Evolutionary conservation across 2,329 filamentous ascomycete species (phyloP).

Genomic region (Blastomyces parvus): DNA sequence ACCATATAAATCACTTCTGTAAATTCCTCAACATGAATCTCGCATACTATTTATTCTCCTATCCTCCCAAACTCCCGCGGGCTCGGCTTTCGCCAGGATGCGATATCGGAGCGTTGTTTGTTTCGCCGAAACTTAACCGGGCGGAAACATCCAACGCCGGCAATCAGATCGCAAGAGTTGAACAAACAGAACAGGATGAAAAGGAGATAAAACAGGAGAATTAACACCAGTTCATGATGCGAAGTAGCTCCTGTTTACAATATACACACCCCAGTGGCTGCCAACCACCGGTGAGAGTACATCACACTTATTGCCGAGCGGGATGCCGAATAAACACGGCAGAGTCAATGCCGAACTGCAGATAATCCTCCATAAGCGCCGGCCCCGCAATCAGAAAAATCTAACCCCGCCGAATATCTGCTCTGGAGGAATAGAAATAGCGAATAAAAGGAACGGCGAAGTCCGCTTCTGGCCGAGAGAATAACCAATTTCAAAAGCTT

Average conservation of each 20-base stretch:
- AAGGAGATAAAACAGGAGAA: not conserved
- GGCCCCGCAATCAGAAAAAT: not conserved
- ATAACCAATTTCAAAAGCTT: not conserved
- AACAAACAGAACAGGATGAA: not conserved
- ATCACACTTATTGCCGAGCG: not conserved
- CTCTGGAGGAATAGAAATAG: not conserved
- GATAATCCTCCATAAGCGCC: not conserved
- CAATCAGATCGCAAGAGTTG: not conserved
- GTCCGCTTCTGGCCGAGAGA: not conserved
- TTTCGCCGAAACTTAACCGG: not conserved
- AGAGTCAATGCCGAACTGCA: not conserved
- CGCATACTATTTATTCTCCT: too few relatives aligned
- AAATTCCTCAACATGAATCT: too few relatives aligned
- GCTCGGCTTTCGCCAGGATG: not conserved
- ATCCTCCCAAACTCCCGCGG: too few relatives aligned
- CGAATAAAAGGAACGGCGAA: not conserved
- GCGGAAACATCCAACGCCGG: not conserved
- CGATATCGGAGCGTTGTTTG: not conserved
- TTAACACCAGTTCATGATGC: not conserved
- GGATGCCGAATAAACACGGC: not conserved
- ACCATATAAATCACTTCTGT: too few relatives aligned
- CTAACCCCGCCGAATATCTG: not conserved
- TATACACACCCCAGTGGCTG: not conserved
- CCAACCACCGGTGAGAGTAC: not conserved
- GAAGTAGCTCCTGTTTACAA: not conserved